Percentiles rank a stretch among this genome's conserved stretches.
These are phyloP conservation scores for Gryganskiella cystojenkinii DNA, from an alignment of 192 early-diverging fungal genomes.

Conservation along the genomic window DNA sequence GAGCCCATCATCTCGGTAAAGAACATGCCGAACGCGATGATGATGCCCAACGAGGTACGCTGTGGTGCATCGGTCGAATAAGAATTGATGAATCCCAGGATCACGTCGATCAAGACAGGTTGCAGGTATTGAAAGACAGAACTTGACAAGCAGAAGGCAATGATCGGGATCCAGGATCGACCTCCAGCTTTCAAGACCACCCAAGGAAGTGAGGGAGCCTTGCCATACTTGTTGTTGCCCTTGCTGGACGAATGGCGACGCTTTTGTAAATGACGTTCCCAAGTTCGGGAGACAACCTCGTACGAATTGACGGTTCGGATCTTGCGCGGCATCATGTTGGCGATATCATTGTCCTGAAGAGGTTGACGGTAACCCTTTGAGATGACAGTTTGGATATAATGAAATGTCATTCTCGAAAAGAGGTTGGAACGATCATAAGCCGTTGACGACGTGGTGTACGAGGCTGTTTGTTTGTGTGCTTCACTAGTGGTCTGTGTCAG, in stretches of 20 bases:
- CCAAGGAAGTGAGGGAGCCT: constrained; percentile 31
- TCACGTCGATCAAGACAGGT: constrained; percentile 39
- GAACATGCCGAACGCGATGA: constrained; percentile 39
- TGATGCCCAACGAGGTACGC: constrained; percentile 16
- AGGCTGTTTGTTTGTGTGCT: too few relatives aligned
- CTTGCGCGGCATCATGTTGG: constrained; percentile 33
- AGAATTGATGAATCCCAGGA: constrained; percentile 40
- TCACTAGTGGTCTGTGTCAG: too few relatives aligned
- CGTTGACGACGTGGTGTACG: constrained; percentile 2
- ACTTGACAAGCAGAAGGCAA: constrained; percentile 5
- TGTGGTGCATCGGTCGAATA: constrained; percentile 26
- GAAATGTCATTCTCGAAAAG: constrained; percentile 38
- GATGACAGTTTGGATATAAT: constrained; percentile 42
- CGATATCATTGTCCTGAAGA: constrained; percentile 27
- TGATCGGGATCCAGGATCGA: constrained; percentile 32
- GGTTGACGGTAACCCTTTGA: constrained; percentile 26
- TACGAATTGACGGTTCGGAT: constrained; percentile 16
- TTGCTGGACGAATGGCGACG: not conserved
- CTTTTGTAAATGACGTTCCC: constrained; percentile 20
- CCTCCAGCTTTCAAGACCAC: constrained; percentile 27
- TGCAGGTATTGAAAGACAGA: constrained; percentile 26
- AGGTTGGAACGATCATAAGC: constrained; percentile 49
- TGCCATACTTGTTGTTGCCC: too few relatives aligned
- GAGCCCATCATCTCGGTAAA: constrained; percentile 10
- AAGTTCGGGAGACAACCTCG: not conserved